Evolutionary conservation across 768 basidiomycete genomes (phyloP).

Genomic region (Tulasnella sp.): DNA sequence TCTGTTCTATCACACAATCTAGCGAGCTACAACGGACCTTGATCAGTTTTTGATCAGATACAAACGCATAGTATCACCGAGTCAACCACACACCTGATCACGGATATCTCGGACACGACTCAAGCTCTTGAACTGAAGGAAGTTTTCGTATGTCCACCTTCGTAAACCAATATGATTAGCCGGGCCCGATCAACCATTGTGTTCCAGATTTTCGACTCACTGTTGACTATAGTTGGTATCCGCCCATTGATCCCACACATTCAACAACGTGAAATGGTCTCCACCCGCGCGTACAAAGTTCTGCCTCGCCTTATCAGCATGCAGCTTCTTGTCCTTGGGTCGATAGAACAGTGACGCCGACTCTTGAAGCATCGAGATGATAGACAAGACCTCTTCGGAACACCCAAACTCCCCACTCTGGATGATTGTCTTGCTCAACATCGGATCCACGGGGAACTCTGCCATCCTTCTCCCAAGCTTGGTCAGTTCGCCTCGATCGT

Average conservation of each 20-base stretch:
- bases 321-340: conserved; percentile 95
- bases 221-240: conserved; percentile 96
- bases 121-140: conserved; percentile 88
- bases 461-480: conserved; percentile 96
- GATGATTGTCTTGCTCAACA: conserved; percentile 93
- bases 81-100: conserved; percentile 32
- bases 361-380: conserved; percentile 94
- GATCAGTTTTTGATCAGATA: not conserved
- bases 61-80: not conserved
- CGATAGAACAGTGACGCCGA: conserved; percentile 91
- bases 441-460: conserved; percentile 97
- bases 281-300: conserved; percentile 94
- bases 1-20: conserved; percentile 95
- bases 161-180: no score
- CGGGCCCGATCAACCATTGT: no score
- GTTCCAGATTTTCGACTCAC: no score
- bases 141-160: conserved; percentile 60
- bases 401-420: conserved; percentile 88
- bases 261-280: conserved; percentile 94
- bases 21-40: conserved; percentile 53
- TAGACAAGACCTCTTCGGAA: conserved; percentile 94
- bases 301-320: conserved; percentile 94
- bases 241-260: conserved; percentile 99
- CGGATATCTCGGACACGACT: conserved; percentile 92
- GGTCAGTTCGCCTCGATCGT: conserved; percentile 94